Base-by-base conservation (phyloP, 257 asterid genomes). In the Parsonsia alboflavescens region DNA sequence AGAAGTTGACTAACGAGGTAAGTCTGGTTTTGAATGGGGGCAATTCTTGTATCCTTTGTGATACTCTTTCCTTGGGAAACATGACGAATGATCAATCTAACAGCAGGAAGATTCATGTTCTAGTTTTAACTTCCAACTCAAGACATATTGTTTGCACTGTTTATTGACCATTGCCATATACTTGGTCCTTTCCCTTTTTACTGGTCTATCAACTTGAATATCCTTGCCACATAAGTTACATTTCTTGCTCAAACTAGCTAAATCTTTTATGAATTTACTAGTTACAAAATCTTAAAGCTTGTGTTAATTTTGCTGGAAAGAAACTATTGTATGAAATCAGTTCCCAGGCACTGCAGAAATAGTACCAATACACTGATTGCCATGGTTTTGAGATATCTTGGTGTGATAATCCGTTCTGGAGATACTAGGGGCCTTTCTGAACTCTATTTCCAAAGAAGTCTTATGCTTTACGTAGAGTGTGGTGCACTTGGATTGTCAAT, bases 1-100 rank as follows among this genome's bases (percentile, higher is more conserved):
- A 88, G 70, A 88, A 79, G 84, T 75, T 84, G 82, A 71, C 75
- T 74, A 79, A 81, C 78, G 87, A 84, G 80, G 98, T 89, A 87
- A 84, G 90, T 78, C 71, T 74, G 61, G 17, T 30, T 61, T 28
- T 59, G 26, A 24, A 28, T 61, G 1, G 7, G 2, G 45, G 7
- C 30, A n/a, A n/a, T 5, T 53, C 57, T 33, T 46, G 4, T 57
- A 69, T 64, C 22, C 56, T 70, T 67, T 17, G n/a, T 9, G 19
- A 57, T 58, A 39, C 30, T 57, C 65, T 22, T 16, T 16, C 16
- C 5, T 65, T 65, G 50, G 10, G 17, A 36, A 36, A 63, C 48
- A 13, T 30, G 24, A 61, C 2, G 6, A 62, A 30, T 62, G 69
- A 19, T 19, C 50, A 64, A 64, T 64, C 70, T 5, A 22, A 39